Conservation (phyloP, 2,329 filamentous ascomycete species). For the Penicillium sp. region DNA sequence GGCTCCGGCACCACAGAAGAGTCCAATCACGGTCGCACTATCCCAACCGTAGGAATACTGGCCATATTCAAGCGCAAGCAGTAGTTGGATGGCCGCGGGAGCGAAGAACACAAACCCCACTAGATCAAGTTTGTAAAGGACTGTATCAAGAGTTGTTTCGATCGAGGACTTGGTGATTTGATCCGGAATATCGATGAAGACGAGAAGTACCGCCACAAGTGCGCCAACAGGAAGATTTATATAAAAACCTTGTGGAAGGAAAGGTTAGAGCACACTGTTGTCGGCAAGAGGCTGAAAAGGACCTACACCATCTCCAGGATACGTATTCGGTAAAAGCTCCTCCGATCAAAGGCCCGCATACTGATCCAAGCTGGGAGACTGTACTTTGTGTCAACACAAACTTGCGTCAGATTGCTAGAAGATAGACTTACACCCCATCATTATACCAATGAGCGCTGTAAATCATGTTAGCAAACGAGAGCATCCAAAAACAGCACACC, state of each 20-base stretch:
- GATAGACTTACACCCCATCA: slow-evolving; percentile 20
- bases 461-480: slow-evolving; percentile 3
- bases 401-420: no score
- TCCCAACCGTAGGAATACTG: slow-evolving; percentile 39
- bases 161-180: slow-evolving; percentile 15
- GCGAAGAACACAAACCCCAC: slow-evolving; percentile 23
- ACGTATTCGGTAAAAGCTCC: slow-evolving; percentile 21
- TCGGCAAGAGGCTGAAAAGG: neutral
- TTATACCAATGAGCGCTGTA: slow-evolving; percentile 14
- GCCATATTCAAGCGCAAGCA: slow-evolving; percentile 51
- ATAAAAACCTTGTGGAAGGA: slow-evolving; percentile 34
- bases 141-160: slow-evolving; percentile 6
- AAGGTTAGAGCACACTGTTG: neutral
- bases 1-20: slow-evolving; percentile 45
- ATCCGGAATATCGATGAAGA: slow-evolving; percentile 23
- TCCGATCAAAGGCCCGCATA: slow-evolving; percentile 15
- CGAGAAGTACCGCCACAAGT: slow-evolving; percentile 29
- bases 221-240: slow-evolving; percentile 43
- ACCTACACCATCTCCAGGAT: slow-evolving; percentile 24
- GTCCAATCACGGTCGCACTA: slow-evolving; percentile 44
- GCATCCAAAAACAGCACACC: neutral
- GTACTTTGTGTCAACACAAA: neutral
- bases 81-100: slow-evolving; percentile 41
- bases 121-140: slow-evolving; percentile 20
- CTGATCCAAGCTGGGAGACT: slow-evolving; percentile 17